Evolutionary conservation across 306 rosid genomes (phyloP).

Genomic region (Chamaecrista fasciculata): DNA sequence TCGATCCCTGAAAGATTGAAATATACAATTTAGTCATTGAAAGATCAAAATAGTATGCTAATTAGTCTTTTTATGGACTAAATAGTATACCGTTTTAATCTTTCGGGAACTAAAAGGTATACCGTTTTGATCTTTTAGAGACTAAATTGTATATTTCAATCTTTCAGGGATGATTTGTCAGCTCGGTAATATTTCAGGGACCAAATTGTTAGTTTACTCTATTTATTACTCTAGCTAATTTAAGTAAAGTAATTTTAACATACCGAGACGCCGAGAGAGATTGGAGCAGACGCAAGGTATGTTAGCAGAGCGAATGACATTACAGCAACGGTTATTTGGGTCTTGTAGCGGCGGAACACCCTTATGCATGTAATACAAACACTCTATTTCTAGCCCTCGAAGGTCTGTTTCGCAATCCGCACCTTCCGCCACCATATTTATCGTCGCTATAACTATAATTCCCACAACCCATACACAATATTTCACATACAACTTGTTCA

Average conservation of each 20-base stretch:
- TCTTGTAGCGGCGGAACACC: neutral
- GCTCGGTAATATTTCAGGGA: too few relatives aligned
- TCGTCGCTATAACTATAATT: neutral
- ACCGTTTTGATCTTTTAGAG: too few relatives aligned
- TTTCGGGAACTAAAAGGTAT: neutral
- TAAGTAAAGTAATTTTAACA: too few relatives aligned
- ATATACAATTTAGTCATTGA: too few relatives aligned
- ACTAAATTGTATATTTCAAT: too few relatives aligned
- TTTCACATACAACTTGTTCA: neutral
- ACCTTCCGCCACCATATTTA: neutral
- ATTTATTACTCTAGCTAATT: too few relatives aligned
- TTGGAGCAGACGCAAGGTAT: conserved; percentile 30
- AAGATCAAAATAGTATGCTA: too few relatives aligned
- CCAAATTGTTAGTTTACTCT: too few relatives aligned
- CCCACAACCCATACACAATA: neutral
- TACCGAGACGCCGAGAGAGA: neutral
- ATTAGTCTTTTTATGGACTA: too few relatives aligned
- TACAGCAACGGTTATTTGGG: conserved; percentile 29
- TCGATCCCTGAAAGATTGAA: too few relatives aligned
- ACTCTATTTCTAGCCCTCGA: conserved; percentile 26
- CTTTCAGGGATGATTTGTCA: too few relatives aligned
- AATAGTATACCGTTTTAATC: too few relatives aligned
- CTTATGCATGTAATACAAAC: conserved; percentile 29
- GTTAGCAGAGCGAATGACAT: neutral
- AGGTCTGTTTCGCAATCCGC: conserved; percentile 20